Evolutionary conservation across 345 rosid genomes (phyloP), one percentile per base, ranked within the genome.

Genomic region (Brassica rapa): DNA sequence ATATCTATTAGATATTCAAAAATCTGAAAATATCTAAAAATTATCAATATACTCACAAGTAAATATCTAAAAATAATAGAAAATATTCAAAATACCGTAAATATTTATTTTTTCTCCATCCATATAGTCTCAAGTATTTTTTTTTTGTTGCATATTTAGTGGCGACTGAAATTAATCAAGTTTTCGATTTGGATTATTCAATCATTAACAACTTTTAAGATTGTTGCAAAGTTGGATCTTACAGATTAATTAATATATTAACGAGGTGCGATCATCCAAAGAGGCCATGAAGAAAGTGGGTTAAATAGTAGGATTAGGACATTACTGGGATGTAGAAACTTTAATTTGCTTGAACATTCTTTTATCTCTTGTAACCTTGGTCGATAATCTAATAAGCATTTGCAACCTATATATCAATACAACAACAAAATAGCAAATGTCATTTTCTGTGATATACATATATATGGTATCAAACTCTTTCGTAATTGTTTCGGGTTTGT

Each of bases 221-320:
- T 5, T 55, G 62, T 9, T 30, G 39, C 53, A 33, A 66, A 49
- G 35, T 51, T 49, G 74, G 70, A 62, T 61, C 39, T 53, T 57
- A 66, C 46, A 72, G 39, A 66, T 41, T 73, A 80, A 66, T 41
- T 73, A 80, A 39, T 80, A 62, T 62, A 62, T 11, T 37, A 80
- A 72, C 19, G 66, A 68, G 82, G 82, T 80, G 82, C 82, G 75
- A 68, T 80, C 79, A 74, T 63, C 66, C 23, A 25, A 0, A 68
- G 82, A 73, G 66, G 15, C 82, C 82, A 79, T 74, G 79, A 74
- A 74, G 66, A 62, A 68, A 80, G 79, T 80, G 82, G 82, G n/a
- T 4, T 51, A 6, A 51, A 62, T 63, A 80, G 79, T 80, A 74
- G 70, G 79, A 74, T 80, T 74, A 63, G 30, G 79, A 74, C 75